These are phyloP conservation scores for Phialophora macrospora DNA, from an alignment of 2,329 filamentous ascomycete species.

Conservation along the genomic window DNA sequence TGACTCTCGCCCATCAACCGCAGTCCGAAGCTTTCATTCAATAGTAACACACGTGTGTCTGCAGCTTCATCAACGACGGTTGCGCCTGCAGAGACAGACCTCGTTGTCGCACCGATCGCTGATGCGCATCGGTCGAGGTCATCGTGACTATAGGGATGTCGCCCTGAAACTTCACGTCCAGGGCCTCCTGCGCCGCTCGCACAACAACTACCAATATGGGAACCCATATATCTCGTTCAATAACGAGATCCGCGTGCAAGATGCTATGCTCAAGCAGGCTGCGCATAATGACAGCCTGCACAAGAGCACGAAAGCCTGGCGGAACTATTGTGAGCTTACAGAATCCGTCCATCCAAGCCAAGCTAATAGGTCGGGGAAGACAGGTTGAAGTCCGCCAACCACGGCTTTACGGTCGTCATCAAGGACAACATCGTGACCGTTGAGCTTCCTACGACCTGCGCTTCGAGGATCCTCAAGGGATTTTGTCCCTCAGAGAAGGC, in stretches of 20 bases:
- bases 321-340: conserved; percentile 19
- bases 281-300: conserved; percentile 4
- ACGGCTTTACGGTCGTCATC: conserved; percentile 58
- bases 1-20: background rate
- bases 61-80: background rate
- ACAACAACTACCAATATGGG: conserved; percentile 18
- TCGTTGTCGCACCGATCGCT: conserved; percentile 6
- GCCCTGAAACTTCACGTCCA: conserved; percentile 12
- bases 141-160: conserved; percentile 24
- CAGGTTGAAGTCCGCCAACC: conserved; percentile 28
- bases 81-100: conserved; percentile 1
- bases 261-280: conserved; percentile 13
- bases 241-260: conserved; percentile 11
- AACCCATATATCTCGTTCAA: conserved; percentile 25
- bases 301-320: conserved; percentile 13
- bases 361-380: conserved; percentile 14
- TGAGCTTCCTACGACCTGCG: conserved; percentile 77
- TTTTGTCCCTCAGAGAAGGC: conserved; percentile 81
- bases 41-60: background rate
- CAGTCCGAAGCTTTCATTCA: background rate
- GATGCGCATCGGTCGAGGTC: conserved; percentile 26
- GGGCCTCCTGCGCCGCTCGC: conserved; percentile 16
- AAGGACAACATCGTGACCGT: conserved; percentile 78
- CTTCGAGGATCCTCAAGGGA: conserved; percentile 72
- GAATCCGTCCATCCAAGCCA: background rate